A percentile compares a stretch with the other conserved stretches of the same genome.
Conservation (phyloP, 73 alveolate species). For the Uronychia setigera region DNA sequence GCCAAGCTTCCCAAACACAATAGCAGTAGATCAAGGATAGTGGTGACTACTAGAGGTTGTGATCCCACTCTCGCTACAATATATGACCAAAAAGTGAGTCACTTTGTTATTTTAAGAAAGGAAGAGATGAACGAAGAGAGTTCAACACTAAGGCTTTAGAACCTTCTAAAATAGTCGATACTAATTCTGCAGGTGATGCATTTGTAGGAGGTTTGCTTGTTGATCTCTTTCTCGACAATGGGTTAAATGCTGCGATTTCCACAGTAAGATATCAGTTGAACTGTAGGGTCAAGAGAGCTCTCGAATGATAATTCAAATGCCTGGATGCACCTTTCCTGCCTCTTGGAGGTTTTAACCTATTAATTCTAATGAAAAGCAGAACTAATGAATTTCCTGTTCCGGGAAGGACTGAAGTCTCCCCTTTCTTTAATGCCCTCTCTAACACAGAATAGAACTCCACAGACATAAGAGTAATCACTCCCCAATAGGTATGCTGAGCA, state of each 20-base stretch:
- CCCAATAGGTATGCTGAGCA: not conserved
- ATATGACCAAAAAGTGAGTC: slow-evolving; percentile 1
- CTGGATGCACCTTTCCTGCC: not conserved
- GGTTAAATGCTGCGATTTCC: slow-evolving; percentile 21
- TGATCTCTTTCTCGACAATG: slow-evolving; percentile 67
- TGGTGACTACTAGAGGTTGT: slow-evolving; percentile 80
- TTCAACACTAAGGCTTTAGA: slow-evolving; percentile 52
- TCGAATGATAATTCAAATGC: not conserved
- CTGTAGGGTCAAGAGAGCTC: not conserved
- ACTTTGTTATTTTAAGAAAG: not conserved
- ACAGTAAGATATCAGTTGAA: not conserved
- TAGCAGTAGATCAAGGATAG: slow-evolving; percentile 61
- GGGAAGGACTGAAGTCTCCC: not conserved
- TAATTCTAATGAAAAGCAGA: not conserved
- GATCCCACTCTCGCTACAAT: slow-evolving; percentile 74
- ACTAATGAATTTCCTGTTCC: not conserved
- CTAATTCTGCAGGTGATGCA: slow-evolving; percentile 98
- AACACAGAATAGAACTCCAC: not conserved
- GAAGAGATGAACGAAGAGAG: not conserved
- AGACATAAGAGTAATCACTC: not conserved
- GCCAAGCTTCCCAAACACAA: slow-evolving; percentile 30
- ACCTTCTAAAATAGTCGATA: slow-evolving; percentile 79
- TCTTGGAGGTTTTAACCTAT: not conserved
- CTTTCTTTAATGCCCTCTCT: not conserved
- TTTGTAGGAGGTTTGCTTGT: slow-evolving; percentile 95